phyloP scores from a whole-genome alignment of 345 rosid genomes.

The Eutrema japonicum region DNA sequence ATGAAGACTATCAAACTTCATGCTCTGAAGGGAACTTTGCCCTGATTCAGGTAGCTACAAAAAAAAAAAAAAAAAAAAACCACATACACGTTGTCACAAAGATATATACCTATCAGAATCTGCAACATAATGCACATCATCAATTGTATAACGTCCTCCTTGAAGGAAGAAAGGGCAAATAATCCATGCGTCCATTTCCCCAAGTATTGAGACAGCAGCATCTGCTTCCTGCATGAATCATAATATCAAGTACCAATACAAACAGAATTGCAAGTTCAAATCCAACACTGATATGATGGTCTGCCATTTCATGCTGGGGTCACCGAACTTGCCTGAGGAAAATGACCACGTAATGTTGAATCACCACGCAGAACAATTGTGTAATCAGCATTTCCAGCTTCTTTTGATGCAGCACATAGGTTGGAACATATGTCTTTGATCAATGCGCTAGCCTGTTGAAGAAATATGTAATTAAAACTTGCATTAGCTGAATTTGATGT shows the following conservation, averaged over 20 bases:
- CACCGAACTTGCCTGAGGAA: constrained; percentile 75
- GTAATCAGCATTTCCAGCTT: constrained; percentile 60
- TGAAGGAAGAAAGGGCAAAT: constrained; percentile 97
- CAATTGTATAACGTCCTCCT: constrained; percentile 94
- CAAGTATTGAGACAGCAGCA: constrained; percentile 85
- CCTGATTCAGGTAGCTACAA: constrained; percentile 8
- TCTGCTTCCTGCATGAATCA: constrained; percentile 72
- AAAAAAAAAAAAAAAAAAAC: not conserved
- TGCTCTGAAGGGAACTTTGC: constrained; percentile 5
- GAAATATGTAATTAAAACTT: constrained; percentile 38
- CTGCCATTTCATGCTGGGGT: constrained; percentile 18
- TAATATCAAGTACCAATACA: constrained; percentile 20
- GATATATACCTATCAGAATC: constrained; percentile 71
- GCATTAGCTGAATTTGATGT: constrained; percentile 3
- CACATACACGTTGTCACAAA: constrained; percentile 18
- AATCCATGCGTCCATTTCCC: constrained; percentile 94
- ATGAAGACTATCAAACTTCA: constrained; percentile 32
- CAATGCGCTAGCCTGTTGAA: constrained; percentile 70
- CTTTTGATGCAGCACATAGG: constrained; percentile 66
- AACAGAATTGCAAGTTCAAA: not conserved
- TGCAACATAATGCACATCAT: constrained; percentile 90
- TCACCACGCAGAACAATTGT: constrained; percentile 95
- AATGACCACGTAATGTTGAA: constrained; percentile 97
- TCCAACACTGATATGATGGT: constrained; percentile 12
- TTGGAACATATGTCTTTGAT: constrained; percentile 76